phyloP scores from a whole-genome alignment of 352 stramenopile species.

The Elongisporangium prolatum region DNA sequence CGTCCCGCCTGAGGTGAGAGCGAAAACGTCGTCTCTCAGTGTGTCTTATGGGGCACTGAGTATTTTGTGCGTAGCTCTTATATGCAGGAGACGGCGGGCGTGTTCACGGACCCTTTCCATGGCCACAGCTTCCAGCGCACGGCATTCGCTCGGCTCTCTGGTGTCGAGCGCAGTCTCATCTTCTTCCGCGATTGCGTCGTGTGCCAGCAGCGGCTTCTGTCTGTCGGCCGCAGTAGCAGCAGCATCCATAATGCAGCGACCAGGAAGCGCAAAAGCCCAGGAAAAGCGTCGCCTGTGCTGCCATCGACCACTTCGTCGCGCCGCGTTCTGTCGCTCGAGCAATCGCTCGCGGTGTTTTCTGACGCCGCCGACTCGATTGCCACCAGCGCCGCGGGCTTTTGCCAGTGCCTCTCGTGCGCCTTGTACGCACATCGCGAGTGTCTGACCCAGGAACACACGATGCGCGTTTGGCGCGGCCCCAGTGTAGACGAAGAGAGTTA shows the following conservation, averaged over 20 bases:
- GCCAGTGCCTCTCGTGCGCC: slow-evolving; percentile 52
- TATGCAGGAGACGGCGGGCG: slow-evolving; percentile 28
- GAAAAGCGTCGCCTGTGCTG: neutral
- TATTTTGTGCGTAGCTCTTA: slow-evolving; percentile 22
- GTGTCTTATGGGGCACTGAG: neutral
- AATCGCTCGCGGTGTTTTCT: neutral
- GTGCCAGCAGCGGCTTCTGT: slow-evolving; percentile 43
- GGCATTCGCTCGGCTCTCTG: slow-evolving; percentile 20
- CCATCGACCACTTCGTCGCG: neutral
- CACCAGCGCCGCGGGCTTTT: slow-evolving; percentile 17
- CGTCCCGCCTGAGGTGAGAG: neutral
- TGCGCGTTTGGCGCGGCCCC: slow-evolving; percentile 41
- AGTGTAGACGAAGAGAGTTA: slow-evolving; percentile 7
- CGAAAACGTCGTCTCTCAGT: neutral
- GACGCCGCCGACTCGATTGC: neutral
- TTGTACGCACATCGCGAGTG: slow-evolving; percentile 53
- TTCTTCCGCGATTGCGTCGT: slow-evolving; percentile 61
- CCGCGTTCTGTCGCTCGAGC: neutral
- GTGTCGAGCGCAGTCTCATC: slow-evolving; percentile 50
- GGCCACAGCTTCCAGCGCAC: slow-evolving; percentile 52
- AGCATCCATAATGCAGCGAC: neutral
- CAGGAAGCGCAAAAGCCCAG: neutral
- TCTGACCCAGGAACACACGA: slow-evolving; percentile 36
- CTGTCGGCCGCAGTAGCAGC: slow-evolving; percentile 14
- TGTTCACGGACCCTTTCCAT: slow-evolving; percentile 43